These are phyloP conservation scores for Jamesozyma hellenica DNA, from an alignment of 805 yeast species.

Conservation along the genomic window DNA sequence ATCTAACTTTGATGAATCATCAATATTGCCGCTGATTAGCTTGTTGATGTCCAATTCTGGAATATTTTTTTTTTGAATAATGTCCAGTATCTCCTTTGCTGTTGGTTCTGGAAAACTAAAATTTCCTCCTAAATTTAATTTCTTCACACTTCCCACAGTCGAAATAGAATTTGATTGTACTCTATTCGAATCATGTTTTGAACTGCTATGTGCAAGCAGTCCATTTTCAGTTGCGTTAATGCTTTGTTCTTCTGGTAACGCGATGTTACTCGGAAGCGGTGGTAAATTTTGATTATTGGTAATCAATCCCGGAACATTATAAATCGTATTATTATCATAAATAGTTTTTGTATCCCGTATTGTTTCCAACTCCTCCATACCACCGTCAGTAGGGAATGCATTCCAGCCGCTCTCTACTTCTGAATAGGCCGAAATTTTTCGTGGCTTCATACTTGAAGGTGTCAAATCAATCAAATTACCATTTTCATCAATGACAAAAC, in stretches of 20 bases:
- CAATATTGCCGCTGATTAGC: constrained; percentile 25
- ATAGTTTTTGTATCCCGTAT: constrained; percentile 28
- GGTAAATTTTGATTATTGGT: constrained; percentile 22
- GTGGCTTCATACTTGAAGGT: constrained; percentile 24
- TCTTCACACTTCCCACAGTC: not conserved
- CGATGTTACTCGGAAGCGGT: constrained; percentile 23
- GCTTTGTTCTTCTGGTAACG: not conserved
- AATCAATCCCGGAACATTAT: constrained; percentile 29
- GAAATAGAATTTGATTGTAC: not conserved
- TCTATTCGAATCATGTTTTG: not conserved
- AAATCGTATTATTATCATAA: constrained; percentile 29
- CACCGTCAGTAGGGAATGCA: constrained; percentile 26
- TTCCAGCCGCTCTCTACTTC: constrained; percentile 30
- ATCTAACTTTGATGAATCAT: constrained; percentile 19
- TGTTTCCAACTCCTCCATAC: constrained; percentile 24
- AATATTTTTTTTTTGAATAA: constrained; percentile 32
- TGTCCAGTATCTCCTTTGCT: constrained; percentile 19
- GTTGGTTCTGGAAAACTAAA: constrained; percentile 12
- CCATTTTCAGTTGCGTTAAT: not conserved
- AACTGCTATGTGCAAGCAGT: too few relatives aligned
- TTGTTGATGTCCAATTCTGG: constrained; percentile 34
- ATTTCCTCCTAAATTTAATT: not conserved
- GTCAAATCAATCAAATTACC: constrained; percentile 27
- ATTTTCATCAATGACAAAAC: constrained; percentile 25
- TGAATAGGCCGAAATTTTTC: constrained; percentile 25